Conservation (phyloP, 202 grass and related monocot genomes). For the Carex arenaria region DNA sequence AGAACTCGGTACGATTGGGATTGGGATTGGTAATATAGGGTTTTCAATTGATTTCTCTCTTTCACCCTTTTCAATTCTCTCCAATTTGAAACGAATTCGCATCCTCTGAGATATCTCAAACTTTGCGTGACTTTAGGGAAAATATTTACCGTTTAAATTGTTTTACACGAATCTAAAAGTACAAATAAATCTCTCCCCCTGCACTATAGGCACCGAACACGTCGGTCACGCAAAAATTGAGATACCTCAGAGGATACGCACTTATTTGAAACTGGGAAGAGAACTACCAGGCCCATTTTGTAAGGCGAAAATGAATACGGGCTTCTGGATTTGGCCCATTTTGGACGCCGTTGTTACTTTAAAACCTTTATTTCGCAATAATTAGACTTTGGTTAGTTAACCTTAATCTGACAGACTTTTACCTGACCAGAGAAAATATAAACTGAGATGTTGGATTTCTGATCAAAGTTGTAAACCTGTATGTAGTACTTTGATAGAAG, state of each 20-base stretch:
- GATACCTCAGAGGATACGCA: too few species aligned
- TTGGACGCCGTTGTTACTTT: background rate
- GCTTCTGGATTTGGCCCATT: background rate
- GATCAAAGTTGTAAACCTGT: too few species aligned
- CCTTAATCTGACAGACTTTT: background rate
- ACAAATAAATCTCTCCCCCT: too few species aligned
- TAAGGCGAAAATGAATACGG: background rate
- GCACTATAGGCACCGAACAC: too few species aligned
- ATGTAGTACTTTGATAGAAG: too few species aligned
- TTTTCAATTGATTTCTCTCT: conserved; percentile 10
- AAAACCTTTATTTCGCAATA: background rate
- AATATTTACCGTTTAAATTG: too few species aligned
- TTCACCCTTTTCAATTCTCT: background rate
- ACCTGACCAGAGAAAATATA: conserved; percentile 57
- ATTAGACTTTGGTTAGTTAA: background rate
- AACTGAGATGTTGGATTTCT: conserved; percentile 51
- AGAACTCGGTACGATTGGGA: background rate
- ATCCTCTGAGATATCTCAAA: too few species aligned
- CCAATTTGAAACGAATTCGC: background rate
- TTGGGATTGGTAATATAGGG: background rate
- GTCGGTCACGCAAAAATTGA: too few species aligned
- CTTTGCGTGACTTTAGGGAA: too few species aligned
- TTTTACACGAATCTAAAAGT: too few species aligned
- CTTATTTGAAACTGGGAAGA: background rate
- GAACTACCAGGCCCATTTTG: background rate